Evolutionary conservation across 73 alveolate genomes (phyloP), one percentile per base, ranked within the genome.

Genomic region (Symbiodinium pilosum): DNA sequence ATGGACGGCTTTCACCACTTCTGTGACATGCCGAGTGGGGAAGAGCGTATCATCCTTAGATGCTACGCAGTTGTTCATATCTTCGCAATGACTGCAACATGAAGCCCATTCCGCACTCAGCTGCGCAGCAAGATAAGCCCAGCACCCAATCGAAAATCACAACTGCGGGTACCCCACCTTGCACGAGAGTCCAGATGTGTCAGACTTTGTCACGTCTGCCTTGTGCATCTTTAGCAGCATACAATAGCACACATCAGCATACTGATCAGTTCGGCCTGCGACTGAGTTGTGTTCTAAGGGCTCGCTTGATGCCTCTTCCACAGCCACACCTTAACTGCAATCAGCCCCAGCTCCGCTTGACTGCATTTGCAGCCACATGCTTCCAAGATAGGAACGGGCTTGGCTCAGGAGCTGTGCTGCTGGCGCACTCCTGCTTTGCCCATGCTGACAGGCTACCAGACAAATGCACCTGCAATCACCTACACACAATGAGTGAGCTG

Each of bases 21-120:
- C 95, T 28, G 95, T 88, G 26, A 88, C 95, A 32, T 88, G 95
- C 68, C 95, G 71, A 4, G 95, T 88, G 28, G 95, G 95, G 75
- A 88, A 88, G 1, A 88, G 95, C 11, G 95, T 88, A 71, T 88
- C 95, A 40, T 88, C 95, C 95, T 88, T 86, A 41, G 95, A 26
- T 38, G 59, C 21, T 14, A 47, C 14, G 59, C 6, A 47, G 6
- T 47, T 6, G 14, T 47, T 6, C 59, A 47, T 47, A 14, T 6
- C 59, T n/a, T n/a, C n/a, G n/a, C n/a, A n/a, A n/a, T n/a, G n/a
- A n/a, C 21, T 47, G 59, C 14, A 9, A 47, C 14, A 47, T 47
- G 59, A 6, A 47, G 6, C 6, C 59, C 59, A 47, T 47, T 47
- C 14, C 59, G 14, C 14, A 47, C 59, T 6, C 59, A 47, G 21